These are phyloP conservation scores for Scleroderma citrinum DNA, from an alignment of 768 basidiomycete genomes.

Conservation along the genomic window DNA sequence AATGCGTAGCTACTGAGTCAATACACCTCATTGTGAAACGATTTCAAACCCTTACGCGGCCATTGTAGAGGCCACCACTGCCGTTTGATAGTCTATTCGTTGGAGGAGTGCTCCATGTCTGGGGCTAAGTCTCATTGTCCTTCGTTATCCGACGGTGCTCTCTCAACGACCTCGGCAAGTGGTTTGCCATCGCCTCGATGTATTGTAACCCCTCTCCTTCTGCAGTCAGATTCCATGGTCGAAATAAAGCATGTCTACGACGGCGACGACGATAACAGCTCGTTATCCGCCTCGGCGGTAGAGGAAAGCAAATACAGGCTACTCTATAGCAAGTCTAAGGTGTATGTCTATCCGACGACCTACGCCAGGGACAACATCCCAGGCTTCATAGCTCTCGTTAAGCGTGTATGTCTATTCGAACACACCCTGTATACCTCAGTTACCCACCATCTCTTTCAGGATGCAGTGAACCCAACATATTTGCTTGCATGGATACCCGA, in stretches of 20 bases:
- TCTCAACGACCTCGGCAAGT: constrained; percentile 47
- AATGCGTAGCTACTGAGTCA: too few species aligned
- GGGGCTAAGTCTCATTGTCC: constrained; percentile 14
- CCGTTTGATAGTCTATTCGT: constrained; percentile 4
- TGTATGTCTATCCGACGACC: constrained; percentile 91
- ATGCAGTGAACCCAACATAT: constrained; percentile 68
- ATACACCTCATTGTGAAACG: too few species aligned
- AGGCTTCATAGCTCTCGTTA: constrained; percentile 89
- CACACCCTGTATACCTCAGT: constrained; percentile 2
- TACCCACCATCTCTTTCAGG: constrained; percentile 38
- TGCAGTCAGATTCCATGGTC: constrained; percentile 59
- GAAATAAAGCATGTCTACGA: constrained; percentile 51
- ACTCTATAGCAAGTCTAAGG: constrained; percentile 88
- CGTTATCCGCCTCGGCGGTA: constrained; percentile 20
- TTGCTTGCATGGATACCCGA: constrained; percentile 94
- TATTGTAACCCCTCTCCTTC: constrained; percentile 6
- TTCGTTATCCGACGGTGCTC: constrained; percentile 38
- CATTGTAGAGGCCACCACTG: constrained; percentile 3
- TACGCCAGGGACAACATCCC: constrained; percentile 91
- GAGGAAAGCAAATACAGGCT: constrained; percentile 66
- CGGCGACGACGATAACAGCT: constrained; percentile 12
- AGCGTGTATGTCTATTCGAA: constrained; percentile 52
- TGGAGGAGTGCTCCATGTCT: constrained; percentile 12
- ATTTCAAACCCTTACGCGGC: too few species aligned
- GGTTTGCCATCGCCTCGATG: constrained; percentile 5